These are phyloP conservation scores for Gnaphalium uliginosum DNA, from an alignment of 129 eudicot species.

Conservation along the genomic window DNA sequence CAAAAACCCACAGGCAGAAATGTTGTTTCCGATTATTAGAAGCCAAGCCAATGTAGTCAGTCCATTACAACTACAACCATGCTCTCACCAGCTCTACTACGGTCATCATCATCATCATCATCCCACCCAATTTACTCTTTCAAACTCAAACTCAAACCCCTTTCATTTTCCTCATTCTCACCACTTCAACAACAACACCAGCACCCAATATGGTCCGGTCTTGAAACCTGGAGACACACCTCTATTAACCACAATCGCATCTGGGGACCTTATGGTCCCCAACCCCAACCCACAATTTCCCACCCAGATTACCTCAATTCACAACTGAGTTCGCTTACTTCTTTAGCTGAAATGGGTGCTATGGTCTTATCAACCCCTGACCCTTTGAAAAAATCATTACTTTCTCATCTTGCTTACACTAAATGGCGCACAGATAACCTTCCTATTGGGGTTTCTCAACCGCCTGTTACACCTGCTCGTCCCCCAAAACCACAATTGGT, in stretches of 20 bases:
- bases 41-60: not conserved
- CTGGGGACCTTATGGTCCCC: conserved; percentile 86
- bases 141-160: conserved; percentile 32
- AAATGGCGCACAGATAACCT: conserved; percentile 53
- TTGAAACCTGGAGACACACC: conserved; percentile 61
- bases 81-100: conserved; percentile 32
- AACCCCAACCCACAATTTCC: conserved; percentile 26
- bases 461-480: conserved; percentile 74
- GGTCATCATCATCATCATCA: conserved; percentile 17
- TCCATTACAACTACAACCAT: conserved; percentile 17
- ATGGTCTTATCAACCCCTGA: conserved; percentile 71
- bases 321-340: conserved; percentile 30
- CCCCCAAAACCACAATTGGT: conserved; percentile 80
- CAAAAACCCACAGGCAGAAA: not conserved
- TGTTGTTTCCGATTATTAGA: not conserved
- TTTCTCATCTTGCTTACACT: conserved; percentile 71
- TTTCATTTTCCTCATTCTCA: conserved; percentile 28
- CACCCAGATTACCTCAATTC: not conserved
- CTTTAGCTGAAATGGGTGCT: conserved; percentile 76
- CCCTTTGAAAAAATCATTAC: conserved; percentile 63
- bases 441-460: conserved; percentile 57
- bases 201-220: conserved; percentile 71
- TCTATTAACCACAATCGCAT: conserved; percentile 62
- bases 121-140: conserved; percentile 26
- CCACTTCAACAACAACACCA: conserved; percentile 11